Percentiles rank a stretch among this genome's conserved stretches.
These are phyloP conservation scores for Pholiota conissans DNA, from an alignment of 768 basidiomycete species.

Conservation along the genomic window DNA sequence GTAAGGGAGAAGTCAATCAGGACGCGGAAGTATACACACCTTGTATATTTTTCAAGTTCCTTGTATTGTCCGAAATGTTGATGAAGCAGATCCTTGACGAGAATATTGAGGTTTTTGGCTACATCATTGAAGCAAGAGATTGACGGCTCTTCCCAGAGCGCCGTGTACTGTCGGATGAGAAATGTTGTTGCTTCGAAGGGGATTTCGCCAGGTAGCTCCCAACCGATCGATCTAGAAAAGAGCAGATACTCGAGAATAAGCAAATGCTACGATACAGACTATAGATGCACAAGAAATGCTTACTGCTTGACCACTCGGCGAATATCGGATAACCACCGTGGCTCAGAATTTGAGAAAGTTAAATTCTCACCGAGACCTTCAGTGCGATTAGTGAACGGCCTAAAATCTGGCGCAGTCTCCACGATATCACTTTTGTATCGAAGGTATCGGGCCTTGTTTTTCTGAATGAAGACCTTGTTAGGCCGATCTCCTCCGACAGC, in stretches of 20 bases:
- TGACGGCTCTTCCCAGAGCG: slow-evolving; percentile 28
- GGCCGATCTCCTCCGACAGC: slow-evolving; percentile 25
- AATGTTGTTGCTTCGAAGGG: slow-evolving; percentile 34
- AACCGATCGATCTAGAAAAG: slow-evolving; percentile 30
- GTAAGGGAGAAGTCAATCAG: slow-evolving; percentile 30
- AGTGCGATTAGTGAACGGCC: slow-evolving; percentile 20
- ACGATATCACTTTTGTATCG: slow-evolving; percentile 30
- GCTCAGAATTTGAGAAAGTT: not conserved
- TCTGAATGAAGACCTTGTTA: slow-evolving; percentile 28
- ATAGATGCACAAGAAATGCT: not conserved
- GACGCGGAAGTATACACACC: slow-evolving; percentile 42
- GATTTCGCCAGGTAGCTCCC: slow-evolving; percentile 36
- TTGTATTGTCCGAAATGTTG: slow-evolving; percentile 33
- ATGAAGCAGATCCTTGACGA: slow-evolving; percentile 20
- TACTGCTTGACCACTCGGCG: slow-evolving; percentile 29
- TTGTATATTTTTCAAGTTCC: slow-evolving; percentile 24
- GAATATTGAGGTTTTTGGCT: not conserved
- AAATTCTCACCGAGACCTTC: not conserved
- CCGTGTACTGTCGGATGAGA: slow-evolving; percentile 25
- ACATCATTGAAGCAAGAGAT: slow-evolving; percentile 31
- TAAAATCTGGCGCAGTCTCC: slow-evolving; percentile 33
- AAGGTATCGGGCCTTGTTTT: slow-evolving; percentile 26
- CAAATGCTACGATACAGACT: not conserved
- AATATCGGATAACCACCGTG: slow-evolving; percentile 22
- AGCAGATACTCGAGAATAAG: too few relatives aligned